Base-by-base conservation (phyloP, 2,329 filamentous ascomycete genomes). In the Orbilia brochopaga region DNA sequence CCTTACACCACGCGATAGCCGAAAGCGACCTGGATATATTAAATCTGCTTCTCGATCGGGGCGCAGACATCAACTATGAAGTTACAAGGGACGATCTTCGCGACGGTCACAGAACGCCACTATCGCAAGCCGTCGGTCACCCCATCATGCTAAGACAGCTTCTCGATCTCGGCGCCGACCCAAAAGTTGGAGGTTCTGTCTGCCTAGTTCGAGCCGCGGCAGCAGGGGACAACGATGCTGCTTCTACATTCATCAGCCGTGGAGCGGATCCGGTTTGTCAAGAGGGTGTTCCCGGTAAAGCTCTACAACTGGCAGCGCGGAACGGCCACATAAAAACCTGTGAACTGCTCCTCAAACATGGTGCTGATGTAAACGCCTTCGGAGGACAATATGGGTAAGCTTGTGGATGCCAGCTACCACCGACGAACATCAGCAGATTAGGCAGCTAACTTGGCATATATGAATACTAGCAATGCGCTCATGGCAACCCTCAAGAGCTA, bases 361-460 rank as follows among this genome's bases (percentile, higher is more conserved):
- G 50, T 6, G 58, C 44, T 13, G 58, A 62, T 23, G 40, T 62
- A 6, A 35, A 62, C 15, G 48, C 57, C 7, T 53, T 62, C 30
- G 58, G 58, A 32, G 58, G 50, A 46, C n/a, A 62, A 32, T 54
- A 62, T 30, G 58, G 58, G 58, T 62, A 44, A 1, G 32, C 13
- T 55, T 55, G 5, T 32, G 4, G 8, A 23, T 44, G 6, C 37
- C 17, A 57, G 11, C 19, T 30, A 5, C 5, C 21, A 37, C 24
- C 32, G 8, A 10, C 4, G n/a, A 8, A 30, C 11, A 40, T 40
- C 23, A 13, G 46, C 17, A 27, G 24, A 19, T 44, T 60, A 40
- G 51, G 27, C 23, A 24, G 19, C 37, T 42, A 42, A 42, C n/a
- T 42, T n/a, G n/a, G n/a, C n/a, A 13, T 37, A 6, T 37, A 37